phyloP scores from a whole-genome alignment of 1,284 basidiomycete species.

The Tetrapyrgos nigripes region DNA sequence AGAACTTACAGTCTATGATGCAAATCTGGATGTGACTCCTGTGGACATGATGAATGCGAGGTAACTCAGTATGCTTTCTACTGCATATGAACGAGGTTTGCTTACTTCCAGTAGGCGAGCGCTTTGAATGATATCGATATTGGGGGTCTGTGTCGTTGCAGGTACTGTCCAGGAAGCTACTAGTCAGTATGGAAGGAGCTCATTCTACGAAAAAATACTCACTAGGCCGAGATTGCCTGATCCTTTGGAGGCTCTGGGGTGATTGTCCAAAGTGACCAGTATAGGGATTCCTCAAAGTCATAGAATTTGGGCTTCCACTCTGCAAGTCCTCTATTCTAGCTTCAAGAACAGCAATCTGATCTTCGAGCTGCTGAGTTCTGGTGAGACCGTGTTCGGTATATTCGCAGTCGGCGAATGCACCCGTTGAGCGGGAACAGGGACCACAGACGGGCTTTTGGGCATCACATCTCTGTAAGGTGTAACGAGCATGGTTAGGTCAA shows the following conservation, averaged over 20 bases:
- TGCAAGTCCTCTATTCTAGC: slow-evolving; percentile 30
- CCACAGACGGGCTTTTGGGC: slow-evolving; percentile 33
- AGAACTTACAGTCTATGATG: neutral
- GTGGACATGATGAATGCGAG: neutral
- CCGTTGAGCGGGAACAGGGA: slow-evolving; percentile 30
- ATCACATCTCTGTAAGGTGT: slow-evolving; percentile 35
- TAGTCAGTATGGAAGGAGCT: no score
- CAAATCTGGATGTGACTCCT: neutral
- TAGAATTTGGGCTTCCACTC: slow-evolving; percentile 1
- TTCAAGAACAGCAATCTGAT: slow-evolving; percentile 31
- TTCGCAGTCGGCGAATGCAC: slow-evolving; percentile 35
- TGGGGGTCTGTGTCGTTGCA: neutral
- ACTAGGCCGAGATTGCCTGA: no score
- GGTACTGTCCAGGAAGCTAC: no score
- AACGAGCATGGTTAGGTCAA: no score
- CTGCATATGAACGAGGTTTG: neutral
- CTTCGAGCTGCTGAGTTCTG: slow-evolving; percentile 30
- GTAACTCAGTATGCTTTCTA: neutral
- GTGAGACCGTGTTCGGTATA: slow-evolving; percentile 30
- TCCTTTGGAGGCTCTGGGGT: no score
- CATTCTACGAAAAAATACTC: no score
- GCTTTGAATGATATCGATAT: no score
- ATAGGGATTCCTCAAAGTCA: neutral
- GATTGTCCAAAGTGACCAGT: neutral
- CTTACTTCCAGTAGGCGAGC: neutral